phyloP scores from a whole-genome alignment of 805 yeast genomes.

The Martiniozyma abietophila region DNA sequence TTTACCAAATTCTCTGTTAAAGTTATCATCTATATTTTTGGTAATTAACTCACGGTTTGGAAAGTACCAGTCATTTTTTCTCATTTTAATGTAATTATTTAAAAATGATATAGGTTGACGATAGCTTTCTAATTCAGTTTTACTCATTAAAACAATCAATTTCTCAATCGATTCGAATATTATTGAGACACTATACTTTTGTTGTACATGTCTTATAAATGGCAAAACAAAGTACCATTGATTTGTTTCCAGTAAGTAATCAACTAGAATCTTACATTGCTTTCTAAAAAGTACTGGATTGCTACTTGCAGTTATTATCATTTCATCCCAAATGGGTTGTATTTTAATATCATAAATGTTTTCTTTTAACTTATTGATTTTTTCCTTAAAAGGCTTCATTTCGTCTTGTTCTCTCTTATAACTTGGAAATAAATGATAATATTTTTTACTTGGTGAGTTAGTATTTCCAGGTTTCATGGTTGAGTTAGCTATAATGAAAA shows the following conservation, averaged over 20 bases:
- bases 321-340: slow-evolving; percentile 1
- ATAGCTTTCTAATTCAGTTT: too few species aligned
- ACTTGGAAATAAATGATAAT: slow-evolving; percentile 6
- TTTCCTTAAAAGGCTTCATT: too few species aligned
- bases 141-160: too few species aligned
- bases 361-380: neutral
- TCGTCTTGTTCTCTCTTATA: too few species aligned
- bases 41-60: too few species aligned
- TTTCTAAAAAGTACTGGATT: slow-evolving; percentile 1
- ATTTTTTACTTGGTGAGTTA: too few species aligned
- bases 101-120: too few species aligned
- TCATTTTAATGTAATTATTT: neutral
- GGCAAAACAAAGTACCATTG: slow-evolving; percentile 7
- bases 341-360: neutral
- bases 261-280: slow-evolving; percentile 2
- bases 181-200: neutral
- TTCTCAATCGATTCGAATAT: neutral
- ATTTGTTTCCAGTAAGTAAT: neutral
- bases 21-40: neutral
- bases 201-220: slow-evolving; percentile 3
- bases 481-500: too few species aligned
- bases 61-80: neutral
- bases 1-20: neutral
- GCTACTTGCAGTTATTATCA: neutral
- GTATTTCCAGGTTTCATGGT: too few species aligned